Percentiles rank a stretch among this genome's conserved stretches.
These are phyloP conservation scores for Colletotrichum simmondsii DNA, from an alignment of 2,329 filamentous ascomycete species.

Conservation along the genomic window DNA sequence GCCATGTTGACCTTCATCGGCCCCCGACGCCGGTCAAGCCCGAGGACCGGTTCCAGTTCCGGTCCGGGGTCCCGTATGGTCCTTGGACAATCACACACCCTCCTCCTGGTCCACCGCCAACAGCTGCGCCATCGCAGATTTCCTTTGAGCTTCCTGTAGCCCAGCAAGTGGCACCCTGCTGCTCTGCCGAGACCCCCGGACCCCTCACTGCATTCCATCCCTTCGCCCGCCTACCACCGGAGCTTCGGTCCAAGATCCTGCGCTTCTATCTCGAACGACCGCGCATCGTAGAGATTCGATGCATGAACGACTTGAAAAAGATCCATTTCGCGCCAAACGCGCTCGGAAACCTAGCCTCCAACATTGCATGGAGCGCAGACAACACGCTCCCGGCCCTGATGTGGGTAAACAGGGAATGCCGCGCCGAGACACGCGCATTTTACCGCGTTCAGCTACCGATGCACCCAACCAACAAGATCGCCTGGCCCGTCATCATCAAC, in stretches of 20 bases:
- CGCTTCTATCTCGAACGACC: slow-evolving; percentile 52
- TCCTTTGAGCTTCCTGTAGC: not conserved
- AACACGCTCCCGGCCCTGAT: slow-evolving; percentile 36
- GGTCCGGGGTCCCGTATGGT: slow-evolving; percentile 27
- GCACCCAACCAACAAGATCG: slow-evolving; percentile 34
- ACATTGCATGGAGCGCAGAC: slow-evolving; percentile 35
- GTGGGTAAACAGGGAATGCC: slow-evolving; percentile 36
- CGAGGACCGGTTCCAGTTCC: slow-evolving; percentile 32
- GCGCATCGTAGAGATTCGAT: slow-evolving; percentile 56
- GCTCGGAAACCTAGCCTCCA: slow-evolving; percentile 30
- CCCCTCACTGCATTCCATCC: slow-evolving; percentile 37
- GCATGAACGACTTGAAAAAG: slow-evolving; percentile 40
- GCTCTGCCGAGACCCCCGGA: not conserved
- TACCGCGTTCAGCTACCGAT: slow-evolving; percentile 37
- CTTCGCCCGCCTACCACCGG: slow-evolving; percentile 56
- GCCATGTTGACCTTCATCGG: slow-evolving; percentile 29
- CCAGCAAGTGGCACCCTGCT: not conserved
- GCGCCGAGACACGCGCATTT: slow-evolving; percentile 35
- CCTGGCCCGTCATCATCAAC: slow-evolving; percentile 35
- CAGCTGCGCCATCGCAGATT: not conserved
- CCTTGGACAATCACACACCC: slow-evolving; percentile 29
- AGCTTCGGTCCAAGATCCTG: slow-evolving; percentile 62
- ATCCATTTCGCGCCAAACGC: slow-evolving; percentile 31
- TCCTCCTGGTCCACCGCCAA: not conserved
- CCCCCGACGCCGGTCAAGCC: slow-evolving; percentile 30